Conservation (phyloP, 2,329 filamentous ascomycete species). For the Magnaporthales sp. region DNA sequence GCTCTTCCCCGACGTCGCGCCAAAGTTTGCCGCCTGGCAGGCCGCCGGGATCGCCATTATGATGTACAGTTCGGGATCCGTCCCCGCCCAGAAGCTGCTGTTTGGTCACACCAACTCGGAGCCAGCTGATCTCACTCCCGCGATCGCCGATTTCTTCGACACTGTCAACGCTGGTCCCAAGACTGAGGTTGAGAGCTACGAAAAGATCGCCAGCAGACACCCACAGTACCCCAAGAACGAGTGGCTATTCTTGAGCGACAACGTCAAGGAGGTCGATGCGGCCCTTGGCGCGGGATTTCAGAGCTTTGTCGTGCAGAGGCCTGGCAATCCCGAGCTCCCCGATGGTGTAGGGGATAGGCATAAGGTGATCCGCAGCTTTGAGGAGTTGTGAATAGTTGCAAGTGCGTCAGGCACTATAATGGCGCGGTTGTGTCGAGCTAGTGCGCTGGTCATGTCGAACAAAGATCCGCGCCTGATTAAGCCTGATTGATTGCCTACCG, state of each 20-base stretch:
- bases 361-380: constrained; percentile 22
- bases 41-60: constrained; percentile 48
- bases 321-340: constrained; percentile 60
- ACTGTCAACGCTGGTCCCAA: constrained; percentile 75
- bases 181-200: constrained; percentile 58
- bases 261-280: constrained; percentile 59
- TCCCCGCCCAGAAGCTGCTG: constrained; percentile 71
- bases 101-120: constrained; percentile 58
- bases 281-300: constrained; percentile 55
- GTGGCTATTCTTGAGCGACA: constrained; percentile 78
- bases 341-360: constrained; percentile 23
- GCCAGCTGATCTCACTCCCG: constrained; percentile 47
- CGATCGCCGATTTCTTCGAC: constrained; percentile 65
- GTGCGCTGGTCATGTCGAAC: not conserved
- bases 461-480: not conserved
- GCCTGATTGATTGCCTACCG: not conserved
- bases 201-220: constrained; percentile 46
- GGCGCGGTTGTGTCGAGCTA: not conserved
- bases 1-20: constrained; percentile 66
- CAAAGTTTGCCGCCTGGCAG: constrained; percentile 52
- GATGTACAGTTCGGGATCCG: constrained; percentile 77
- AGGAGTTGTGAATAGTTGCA: constrained; percentile 13
- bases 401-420: not conserved
- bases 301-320: constrained; percentile 52
- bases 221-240: constrained; percentile 36